phyloP scores from a whole-genome alignment of 2,329 filamentous ascomycete genomes.

The Fusarium coffeatum region DNA sequence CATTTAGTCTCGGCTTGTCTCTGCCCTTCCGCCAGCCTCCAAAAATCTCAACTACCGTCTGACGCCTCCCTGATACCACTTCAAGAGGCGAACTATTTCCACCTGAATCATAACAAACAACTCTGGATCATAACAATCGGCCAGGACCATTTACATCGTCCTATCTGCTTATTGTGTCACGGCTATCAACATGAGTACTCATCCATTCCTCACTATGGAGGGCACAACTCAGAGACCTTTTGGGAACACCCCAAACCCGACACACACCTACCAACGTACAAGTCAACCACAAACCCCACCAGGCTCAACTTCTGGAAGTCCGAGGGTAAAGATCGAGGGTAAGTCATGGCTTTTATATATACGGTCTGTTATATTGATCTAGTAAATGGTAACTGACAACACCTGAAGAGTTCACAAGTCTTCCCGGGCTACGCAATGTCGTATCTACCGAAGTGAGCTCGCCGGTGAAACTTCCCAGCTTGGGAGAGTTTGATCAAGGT shows the following conservation, averaged over 20 bases:
- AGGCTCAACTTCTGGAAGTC: constrained; percentile 51
- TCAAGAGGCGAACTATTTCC: constrained; percentile 39
- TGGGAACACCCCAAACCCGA: constrained; percentile 1
- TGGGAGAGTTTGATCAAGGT: constrained; percentile 54
- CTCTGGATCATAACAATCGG: constrained; percentile 45
- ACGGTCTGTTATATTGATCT: constrained; percentile 9
- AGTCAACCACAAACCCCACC: constrained; percentile 43
- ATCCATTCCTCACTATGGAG: constrained; percentile 38
- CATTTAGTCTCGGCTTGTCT: constrained; percentile 17
- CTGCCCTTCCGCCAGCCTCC: constrained; percentile 32
- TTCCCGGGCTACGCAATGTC: constrained; percentile 39
- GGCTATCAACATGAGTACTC: constrained; percentile 36
- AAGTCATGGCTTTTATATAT: constrained; percentile 18
- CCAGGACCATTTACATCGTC: constrained; percentile 21
- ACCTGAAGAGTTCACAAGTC: constrained; percentile 42
- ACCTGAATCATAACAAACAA: constrained; percentile 47
- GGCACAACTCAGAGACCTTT: constrained; percentile 13
- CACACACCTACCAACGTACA: constrained; percentile 14
- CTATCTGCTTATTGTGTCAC: constrained; percentile 17
- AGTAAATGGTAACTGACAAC: constrained; percentile 37
- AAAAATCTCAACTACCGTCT: constrained; percentile 16
- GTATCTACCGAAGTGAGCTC: constrained; percentile 33
- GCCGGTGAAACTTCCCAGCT: constrained; percentile 50
- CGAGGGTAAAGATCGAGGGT: constrained; percentile 51
- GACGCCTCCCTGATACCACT: constrained; percentile 34